Conservation (phyloP, 495 filamentous ascomycete genomes). For the Tuber brumale region DNA sequence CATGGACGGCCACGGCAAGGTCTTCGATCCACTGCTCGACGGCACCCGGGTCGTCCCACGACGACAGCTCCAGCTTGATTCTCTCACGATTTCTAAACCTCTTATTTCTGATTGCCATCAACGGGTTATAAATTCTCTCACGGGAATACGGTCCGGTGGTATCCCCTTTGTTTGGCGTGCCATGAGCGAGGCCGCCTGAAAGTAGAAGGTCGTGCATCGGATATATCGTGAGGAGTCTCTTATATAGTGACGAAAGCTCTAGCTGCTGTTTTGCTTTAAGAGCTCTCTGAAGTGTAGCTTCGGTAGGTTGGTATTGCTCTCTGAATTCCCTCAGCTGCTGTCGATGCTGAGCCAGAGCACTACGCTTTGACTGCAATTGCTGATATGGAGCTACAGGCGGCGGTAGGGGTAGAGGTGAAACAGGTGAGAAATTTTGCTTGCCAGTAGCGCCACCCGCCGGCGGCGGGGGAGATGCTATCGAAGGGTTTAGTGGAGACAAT, state of each 20-base stretch:
- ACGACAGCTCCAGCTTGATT: constrained; percentile 38
- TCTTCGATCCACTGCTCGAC: constrained; percentile 40
- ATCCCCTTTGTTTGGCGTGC: not conserved
- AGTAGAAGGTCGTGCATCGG: constrained; percentile 16
- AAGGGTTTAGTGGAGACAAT: constrained; percentile 32
- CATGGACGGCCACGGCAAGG: constrained; percentile 25
- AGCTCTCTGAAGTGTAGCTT: constrained; percentile 41
- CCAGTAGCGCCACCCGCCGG: constrained; percentile 13
- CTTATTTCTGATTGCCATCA: constrained; percentile 39
- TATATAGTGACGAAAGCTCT: constrained; percentile 35
- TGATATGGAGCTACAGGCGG: constrained; percentile 17
- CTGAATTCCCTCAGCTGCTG: constrained; percentile 37
- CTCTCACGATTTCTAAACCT: constrained; percentile 36
- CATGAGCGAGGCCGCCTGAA: constrained; percentile 4
- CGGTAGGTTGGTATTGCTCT: constrained; percentile 33
- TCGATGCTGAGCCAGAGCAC: constrained; percentile 14
- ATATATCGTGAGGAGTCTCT: constrained; percentile 33
- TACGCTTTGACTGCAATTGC: constrained; percentile 31
- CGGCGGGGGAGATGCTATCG: constrained; percentile 24
- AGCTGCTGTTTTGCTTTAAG: constrained; percentile 38
- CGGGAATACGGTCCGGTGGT: constrained; percentile 7
- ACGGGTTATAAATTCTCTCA: constrained; percentile 33
- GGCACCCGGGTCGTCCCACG: constrained; percentile 37
- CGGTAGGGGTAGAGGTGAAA: constrained; percentile 21
- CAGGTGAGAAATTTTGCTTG: constrained; percentile 10